Base-by-base conservation (phyloP, 1,284 basidiomycete genomes). In the Fomitiporia mediterranea region DNA sequence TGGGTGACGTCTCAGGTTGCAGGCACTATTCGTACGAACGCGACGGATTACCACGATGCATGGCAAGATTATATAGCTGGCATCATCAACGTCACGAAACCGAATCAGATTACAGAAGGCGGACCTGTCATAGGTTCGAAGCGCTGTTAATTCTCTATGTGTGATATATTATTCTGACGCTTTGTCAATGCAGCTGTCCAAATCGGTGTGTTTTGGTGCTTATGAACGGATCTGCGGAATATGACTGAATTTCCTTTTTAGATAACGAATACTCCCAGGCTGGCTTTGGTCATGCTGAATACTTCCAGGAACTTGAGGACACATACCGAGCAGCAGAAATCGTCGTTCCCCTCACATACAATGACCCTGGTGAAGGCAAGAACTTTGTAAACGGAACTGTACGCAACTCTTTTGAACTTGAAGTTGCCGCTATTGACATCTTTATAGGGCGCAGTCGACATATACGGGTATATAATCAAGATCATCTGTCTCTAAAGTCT, bases 251-350 rank as follows among this genome's bases (percentile, higher is more conserved):
- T n/a, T n/a, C n/a, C 15, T 25, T 52, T 17, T 39, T 65, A 82
- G 90, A 92, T 64, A 93, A 92, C 55, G 91, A 92, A 67, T 91
- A 84, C 64, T 74, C 74, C 3, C 84, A 88, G 61, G 65, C 58
- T 21, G 68, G 74, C 39, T 52, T 65, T 3, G 63, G 70, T 2
- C 74, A 77, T 48, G 83, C 79, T 0, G 79, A 81, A 59, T 90
- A 90, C 65, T 90, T 89, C 59, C 76, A 68, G 1, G 76, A 88
- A 51, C 73, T 91, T 1, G 77, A 85, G 66, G 70, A 67, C 5
- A 76, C 73, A 13, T 88, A 84, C 64, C 75, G 71, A 35, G 66
- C 73, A 21, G 79, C 79, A 2, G 72, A 73, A 8, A 81, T 91
- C 34, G 83, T 83, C 19, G 79, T 89, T 23, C 86, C 86, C 37